Base-by-base conservation (phyloP, 208 protist genomes). In the Leishmania mexicana region DNA sequence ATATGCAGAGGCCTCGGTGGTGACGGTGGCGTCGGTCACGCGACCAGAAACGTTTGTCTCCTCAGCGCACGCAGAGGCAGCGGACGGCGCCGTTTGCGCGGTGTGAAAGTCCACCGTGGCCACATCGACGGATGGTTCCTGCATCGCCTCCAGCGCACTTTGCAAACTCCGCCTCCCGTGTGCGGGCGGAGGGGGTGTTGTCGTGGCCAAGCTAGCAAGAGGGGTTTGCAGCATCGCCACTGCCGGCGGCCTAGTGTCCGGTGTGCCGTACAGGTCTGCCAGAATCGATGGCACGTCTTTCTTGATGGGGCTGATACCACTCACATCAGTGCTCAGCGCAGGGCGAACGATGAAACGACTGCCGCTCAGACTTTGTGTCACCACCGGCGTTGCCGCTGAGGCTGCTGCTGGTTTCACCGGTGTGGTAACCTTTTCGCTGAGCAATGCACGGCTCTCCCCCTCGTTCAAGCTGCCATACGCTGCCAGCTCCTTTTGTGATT, bases 221-320 rank as follows among this genome's bases (percentile, higher is more conserved):
- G 11, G 28, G 10, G 68, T 17, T 74, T 24, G 17, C 45, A 28
- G 13, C 45, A 15, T 11, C 24, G 11, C 40, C 42, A 4, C 3
- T 28, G 28, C 28, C 28, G 40, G 68, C 21, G 45, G 28, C 21
- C 71, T 40, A 21, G 21, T 42, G 7, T 76, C 76, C 40, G 80
- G 80, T 42, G 83, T 79, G 45, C 80, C 78, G 80, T 88, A 91
- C 31, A 88, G 76, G 5, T 89, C 88, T 19, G 65, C 81, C 0
- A 92, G 58, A 19, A 89, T 73, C 11, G 88, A 92, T 21, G 83
- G 60, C 28, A 80, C 78, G 42, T 92, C 88, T 24, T 81, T 86
- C n/a, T 84, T 82, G 53, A 91, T 89, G 49, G 85, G 72, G 70
- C 88, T 93, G 78, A 93, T 88, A 54, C 77, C 78, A 53, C 86